Evolutionary conservation across 108 stramenopile genomes (phyloP).

Genomic region (Cyclotella distinguenda): DNA sequence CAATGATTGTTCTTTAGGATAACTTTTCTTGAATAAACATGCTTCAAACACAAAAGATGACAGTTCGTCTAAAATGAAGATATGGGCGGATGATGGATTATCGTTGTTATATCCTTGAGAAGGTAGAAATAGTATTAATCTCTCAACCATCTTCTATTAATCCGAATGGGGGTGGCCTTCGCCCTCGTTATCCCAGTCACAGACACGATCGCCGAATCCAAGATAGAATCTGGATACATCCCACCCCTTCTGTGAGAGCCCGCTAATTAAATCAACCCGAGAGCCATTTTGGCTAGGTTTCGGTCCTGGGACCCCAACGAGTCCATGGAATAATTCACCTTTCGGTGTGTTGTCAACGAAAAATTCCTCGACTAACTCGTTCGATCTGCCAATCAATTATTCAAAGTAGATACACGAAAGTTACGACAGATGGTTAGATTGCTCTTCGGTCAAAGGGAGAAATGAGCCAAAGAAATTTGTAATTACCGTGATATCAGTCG

Average conservation of each 20-base stretch:
- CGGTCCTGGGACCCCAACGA: too few relatives aligned
- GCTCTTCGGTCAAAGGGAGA: neutral
- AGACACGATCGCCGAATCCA: constrained; percentile 55
- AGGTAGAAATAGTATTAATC: too few relatives aligned
- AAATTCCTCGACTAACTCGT: neutral
- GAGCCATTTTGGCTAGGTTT: too few relatives aligned
- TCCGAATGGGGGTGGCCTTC: too few relatives aligned
- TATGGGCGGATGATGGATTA: too few relatives aligned
- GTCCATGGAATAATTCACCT: too few relatives aligned
- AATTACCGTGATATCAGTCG: neutral
- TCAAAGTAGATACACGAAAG: neutral
- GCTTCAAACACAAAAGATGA: too few relatives aligned
- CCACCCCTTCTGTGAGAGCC: constrained; percentile 61
- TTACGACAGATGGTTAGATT: constrained; percentile 8
- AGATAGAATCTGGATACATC: constrained; percentile 68
- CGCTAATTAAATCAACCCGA: neutral
- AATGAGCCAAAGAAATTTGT: neutral
- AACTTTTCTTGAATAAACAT: too few relatives aligned
- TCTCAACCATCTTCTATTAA: too few relatives aligned
- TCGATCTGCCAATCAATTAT: too few relatives aligned
- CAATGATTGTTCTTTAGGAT: constrained; percentile 11
- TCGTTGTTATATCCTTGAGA: too few relatives aligned
- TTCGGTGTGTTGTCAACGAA: neutral
- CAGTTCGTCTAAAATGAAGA: too few relatives aligned
- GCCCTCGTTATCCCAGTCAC: constrained; percentile 46